phyloP scores from a whole-genome alignment of 2,329 filamentous ascomycete species.

The Pseudogymnoascus sp. region DNA sequence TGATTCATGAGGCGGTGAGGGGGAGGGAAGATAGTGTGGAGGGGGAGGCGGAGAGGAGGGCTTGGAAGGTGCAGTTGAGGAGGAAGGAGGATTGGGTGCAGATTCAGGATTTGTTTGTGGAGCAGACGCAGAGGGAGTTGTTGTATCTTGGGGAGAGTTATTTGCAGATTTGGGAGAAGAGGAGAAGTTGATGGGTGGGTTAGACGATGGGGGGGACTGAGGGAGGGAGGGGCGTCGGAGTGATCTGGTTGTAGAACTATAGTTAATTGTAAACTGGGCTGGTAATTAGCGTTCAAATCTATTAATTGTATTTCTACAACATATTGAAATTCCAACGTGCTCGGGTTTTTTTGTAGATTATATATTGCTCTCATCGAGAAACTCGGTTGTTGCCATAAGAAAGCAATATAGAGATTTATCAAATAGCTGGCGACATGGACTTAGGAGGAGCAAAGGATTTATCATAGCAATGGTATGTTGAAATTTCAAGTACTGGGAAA shows the following conservation, averaged over 20 bases:
- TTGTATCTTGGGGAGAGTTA: conserved; percentile 91
- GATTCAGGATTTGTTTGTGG: conserved; percentile 88
- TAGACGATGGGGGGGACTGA: conserved; percentile 16
- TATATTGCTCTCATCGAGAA: not conserved
- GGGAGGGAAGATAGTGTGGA: conserved; percentile 74
- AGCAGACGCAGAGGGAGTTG: conserved; percentile 79
- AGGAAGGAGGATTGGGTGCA: conserved; percentile 82
- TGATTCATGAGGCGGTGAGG: conserved; percentile 76
- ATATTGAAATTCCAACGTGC: too few species aligned
- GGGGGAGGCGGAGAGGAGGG: conserved; percentile 79
- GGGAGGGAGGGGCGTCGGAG: conserved; percentile 9
- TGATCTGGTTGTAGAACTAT: not conserved
- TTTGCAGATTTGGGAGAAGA: conserved; percentile 90
- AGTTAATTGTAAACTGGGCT: not conserved
- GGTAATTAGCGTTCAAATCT: conserved; percentile 10
- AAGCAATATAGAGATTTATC: not conserved
- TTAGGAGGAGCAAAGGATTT: too few species aligned
- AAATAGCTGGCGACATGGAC: not conserved
- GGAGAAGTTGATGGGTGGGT: conserved; percentile 37
- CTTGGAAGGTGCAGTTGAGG: conserved; percentile 86
- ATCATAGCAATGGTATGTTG: not conserved
- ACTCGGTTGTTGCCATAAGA: not conserved
- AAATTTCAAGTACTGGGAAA: not conserved
- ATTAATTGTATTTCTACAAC: not conserved
- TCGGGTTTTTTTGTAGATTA: not conserved